These are phyloP conservation scores for Trypanosoma scelopori DNA, from an alignment of 208 protist genomes.

Conservation along the genomic window DNA sequence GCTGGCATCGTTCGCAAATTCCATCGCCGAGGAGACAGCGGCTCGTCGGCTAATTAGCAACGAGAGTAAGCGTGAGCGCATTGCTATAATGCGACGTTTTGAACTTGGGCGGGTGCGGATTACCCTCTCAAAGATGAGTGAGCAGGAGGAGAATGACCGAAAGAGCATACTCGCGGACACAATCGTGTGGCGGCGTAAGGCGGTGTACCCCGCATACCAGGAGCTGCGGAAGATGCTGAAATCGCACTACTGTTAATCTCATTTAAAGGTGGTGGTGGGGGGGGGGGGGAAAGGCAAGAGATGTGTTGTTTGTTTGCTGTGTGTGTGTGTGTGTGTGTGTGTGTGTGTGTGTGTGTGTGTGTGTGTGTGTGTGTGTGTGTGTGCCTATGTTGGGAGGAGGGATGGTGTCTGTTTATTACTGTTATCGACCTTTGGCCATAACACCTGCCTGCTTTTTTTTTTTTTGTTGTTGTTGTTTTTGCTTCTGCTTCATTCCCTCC, in stretches of 20 bases:
- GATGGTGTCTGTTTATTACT: too few relatives aligned
- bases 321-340: neutral
- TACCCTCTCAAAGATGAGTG: slow-evolving; percentile 9
- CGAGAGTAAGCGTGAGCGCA: neutral
- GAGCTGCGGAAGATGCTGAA: slow-evolving; percentile 21
- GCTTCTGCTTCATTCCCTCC: neutral
- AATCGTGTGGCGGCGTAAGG: slow-evolving; percentile 37
- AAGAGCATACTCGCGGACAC: slow-evolving; percentile 39
- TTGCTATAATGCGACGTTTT: slow-evolving; percentile 13
- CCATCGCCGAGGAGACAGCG: slow-evolving; percentile 12
- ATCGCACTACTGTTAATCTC: slow-evolving; percentile 10
- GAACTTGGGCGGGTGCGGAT: slow-evolving; percentile 1
- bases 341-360: neutral
- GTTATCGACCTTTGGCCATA: neutral
- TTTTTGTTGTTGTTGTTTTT: slow-evolving; percentile 7
- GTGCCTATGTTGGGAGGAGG: too few relatives aligned
- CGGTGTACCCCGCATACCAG: slow-evolving; percentile 24
- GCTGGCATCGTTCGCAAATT: slow-evolving; percentile 13
- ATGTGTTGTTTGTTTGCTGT: too few relatives aligned
- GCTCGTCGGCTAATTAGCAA: slow-evolving; percentile 4
- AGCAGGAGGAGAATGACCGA: slow-evolving; percentile 13
- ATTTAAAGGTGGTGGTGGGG: too few relatives aligned
- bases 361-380: neutral
- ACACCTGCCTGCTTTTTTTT: neutral
- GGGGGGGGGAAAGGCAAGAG: too few relatives aligned